Base-by-base conservation (phyloP, 495 filamentous ascomycete species). In the Cladorrhinum samala region DNA sequence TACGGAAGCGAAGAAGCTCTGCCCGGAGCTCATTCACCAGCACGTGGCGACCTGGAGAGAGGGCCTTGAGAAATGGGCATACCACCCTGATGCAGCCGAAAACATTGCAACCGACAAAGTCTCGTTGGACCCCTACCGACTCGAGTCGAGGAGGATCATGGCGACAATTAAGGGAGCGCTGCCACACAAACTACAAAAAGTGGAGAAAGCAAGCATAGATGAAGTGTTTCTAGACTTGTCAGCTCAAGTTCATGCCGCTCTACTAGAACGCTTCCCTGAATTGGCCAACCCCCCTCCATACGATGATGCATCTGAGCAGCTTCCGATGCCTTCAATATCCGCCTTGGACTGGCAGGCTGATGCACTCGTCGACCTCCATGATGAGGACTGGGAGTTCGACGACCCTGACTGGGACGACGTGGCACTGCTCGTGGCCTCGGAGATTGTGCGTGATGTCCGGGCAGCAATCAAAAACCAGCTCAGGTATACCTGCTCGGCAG, bases 331-430 rank as follows among this genome's bases (percentile, higher is more conserved):
- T 19, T 83, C 87, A 3, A 82, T 83, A 4, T 85, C 84, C 16
- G 87, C 81, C 1, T 67, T 96, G 24, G 82, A 91, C 58, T 96
- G 92, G 93, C 68, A 84, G 43, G 76, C 83, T 1, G 89, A 94
- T 70, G 83, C 81, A 14, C 69, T 96, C 38, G 76, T 95, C 18
- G 89, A 91, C 62, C 67, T 92, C 49, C 83, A 90, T 59, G 68
- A 78, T 37, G 76, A 77, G 11, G 83, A 92, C 58, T 81, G 77
- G 3, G 89, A 92, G 61, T 78, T 86, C 41, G 84, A 88, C 60
- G 84, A 91, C 64, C 89, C 88, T 3, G 91, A 95, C 68, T 98
- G 94, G 94, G 93, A 98, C 71, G 92, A 97, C 72, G 78, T 97
- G 61, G 87, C 82, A 14, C 88, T 95, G 63, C 72, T 87, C 19